Conservation (phyloP, 2,329 filamentous ascomycete genomes). For the Botryosphaeria dothidea region DNA sequence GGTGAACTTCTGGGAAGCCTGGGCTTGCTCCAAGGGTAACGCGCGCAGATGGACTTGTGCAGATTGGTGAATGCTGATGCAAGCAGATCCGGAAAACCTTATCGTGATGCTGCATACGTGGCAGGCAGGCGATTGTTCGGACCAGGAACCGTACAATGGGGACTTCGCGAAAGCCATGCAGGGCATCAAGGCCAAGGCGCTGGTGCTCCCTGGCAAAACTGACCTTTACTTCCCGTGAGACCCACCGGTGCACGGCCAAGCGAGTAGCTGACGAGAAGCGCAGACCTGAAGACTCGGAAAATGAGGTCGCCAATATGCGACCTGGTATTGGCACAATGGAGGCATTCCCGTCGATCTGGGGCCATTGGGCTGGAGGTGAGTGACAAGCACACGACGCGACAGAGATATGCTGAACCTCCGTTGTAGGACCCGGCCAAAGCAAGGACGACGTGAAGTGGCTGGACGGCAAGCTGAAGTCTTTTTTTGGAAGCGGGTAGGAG, state of each 20-base stretch:
- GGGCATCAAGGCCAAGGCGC: conserved; percentile 69
- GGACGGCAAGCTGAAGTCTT: conserved; percentile 55
- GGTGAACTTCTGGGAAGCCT: conserved; percentile 73
- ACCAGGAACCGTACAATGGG: conserved; percentile 67
- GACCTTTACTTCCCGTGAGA: conserved; percentile 77
- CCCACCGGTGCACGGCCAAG: not conserved
- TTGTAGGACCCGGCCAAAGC: conserved; percentile 66
- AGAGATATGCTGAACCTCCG: not conserved
- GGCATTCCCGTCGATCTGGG: conserved; percentile 64
- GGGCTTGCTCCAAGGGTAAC: conserved; percentile 67
- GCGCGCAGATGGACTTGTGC: not conserved
- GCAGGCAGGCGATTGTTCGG: conserved; percentile 71
- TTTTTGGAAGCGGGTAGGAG: conserved; percentile 8
- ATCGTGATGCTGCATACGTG: conserved; percentile 76
- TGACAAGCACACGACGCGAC: conserved; percentile 19
- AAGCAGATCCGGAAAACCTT: conserved; percentile 69
- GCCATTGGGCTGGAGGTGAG: conserved; percentile 57
- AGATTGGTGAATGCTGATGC: not conserved
- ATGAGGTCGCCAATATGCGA: conserved; percentile 67
- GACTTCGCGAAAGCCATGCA: conserved; percentile 63
- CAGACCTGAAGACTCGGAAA: conserved; percentile 73
- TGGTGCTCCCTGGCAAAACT: conserved; percentile 71
- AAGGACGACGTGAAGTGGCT: conserved; percentile 72
- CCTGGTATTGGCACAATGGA: conserved; percentile 58
- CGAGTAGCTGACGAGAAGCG: conserved; percentile 18